Percentiles rank a stretch among this genome's conserved stretches.
Conservation (phyloP, 192 early-diverging fungal species). For the Phlyctochytrium bullatum region DNA sequence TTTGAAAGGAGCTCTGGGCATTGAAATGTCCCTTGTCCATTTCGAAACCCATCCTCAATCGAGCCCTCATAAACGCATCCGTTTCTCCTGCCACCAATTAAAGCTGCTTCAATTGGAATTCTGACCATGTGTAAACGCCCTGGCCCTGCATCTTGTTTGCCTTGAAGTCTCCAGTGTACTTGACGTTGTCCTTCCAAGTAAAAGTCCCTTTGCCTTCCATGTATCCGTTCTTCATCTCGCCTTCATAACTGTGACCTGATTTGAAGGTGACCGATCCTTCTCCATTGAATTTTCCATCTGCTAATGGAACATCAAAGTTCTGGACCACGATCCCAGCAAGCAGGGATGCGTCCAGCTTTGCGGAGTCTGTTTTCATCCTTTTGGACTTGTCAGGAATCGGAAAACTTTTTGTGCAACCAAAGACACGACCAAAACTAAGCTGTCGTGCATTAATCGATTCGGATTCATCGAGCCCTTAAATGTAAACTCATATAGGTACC, state of each 20-base stretch:
- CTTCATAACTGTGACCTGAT: slow-evolving; percentile 37
- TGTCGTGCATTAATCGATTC: no score
- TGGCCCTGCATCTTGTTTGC: slow-evolving; percentile 43
- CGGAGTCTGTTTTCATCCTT: not conserved
- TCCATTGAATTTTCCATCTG: slow-evolving; percentile 18
- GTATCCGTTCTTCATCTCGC: slow-evolving; percentile 35
- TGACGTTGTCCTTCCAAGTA: slow-evolving; percentile 42
- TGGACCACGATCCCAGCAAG: not conserved
- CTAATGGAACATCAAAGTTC: not conserved
- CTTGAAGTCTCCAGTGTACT: slow-evolving; percentile 44
- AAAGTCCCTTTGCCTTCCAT: slow-evolving; percentile 49
- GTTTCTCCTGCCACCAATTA: slow-evolving; percentile 46
- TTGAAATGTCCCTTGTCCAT: slow-evolving; percentile 41
- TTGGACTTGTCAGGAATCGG: not conserved
- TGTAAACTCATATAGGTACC: no score
- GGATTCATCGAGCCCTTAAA: no score
- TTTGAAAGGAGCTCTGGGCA: slow-evolving; percentile 9
- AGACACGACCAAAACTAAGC: no score
- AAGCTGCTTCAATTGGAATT: no score
- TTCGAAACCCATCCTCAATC: slow-evolving; percentile 41
- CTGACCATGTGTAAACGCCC: slow-evolving; percentile 47
- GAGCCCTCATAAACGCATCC: slow-evolving; percentile 46
- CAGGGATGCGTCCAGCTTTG: not conserved
- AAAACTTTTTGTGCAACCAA: no score
- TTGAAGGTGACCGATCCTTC: slow-evolving; percentile 32